phyloP scores from a whole-genome alignment of 73 alveolate species.

The Paramecium bursaria region DNA sequence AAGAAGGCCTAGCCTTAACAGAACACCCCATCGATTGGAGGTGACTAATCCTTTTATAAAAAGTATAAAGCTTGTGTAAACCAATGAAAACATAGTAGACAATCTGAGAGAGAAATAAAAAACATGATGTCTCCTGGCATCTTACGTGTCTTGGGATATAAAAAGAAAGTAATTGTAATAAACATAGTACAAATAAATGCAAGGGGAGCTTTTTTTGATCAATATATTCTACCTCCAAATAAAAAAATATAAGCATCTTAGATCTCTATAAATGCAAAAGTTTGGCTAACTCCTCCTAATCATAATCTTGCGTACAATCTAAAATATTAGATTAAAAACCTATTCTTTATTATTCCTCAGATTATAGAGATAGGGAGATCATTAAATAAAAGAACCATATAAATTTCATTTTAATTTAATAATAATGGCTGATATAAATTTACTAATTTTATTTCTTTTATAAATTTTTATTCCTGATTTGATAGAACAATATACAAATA shows the following conservation, averaged over 20 bases:
- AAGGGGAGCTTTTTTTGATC: conserved; percentile 49
- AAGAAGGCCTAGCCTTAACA: conserved; percentile 57
- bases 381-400: no score
- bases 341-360: no score
- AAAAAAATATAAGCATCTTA: conserved; percentile 40
- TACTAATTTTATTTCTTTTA: no score
- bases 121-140: conserved; percentile 69
- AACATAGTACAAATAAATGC: conserved; percentile 66
- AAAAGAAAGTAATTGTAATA: conserved; percentile 46
- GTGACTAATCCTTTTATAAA: neutral
- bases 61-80: conserved; percentile 10
- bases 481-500: no score
- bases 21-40: conserved; percentile 49
- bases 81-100: conserved; percentile 66
- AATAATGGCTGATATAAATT: no score
- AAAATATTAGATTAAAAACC: no score
- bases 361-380: no score
- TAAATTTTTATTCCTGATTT: no score
- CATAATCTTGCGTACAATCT: no score
- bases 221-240: neutral
- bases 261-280: no score
- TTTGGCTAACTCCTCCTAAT: no score
- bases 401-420: no score
- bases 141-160: conserved; percentile 65
- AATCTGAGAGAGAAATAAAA: conserved; percentile 59